Conservation (phyloP, 2,329 filamentous ascomycete genomes). For the Calonectria pauciramosa region DNA sequence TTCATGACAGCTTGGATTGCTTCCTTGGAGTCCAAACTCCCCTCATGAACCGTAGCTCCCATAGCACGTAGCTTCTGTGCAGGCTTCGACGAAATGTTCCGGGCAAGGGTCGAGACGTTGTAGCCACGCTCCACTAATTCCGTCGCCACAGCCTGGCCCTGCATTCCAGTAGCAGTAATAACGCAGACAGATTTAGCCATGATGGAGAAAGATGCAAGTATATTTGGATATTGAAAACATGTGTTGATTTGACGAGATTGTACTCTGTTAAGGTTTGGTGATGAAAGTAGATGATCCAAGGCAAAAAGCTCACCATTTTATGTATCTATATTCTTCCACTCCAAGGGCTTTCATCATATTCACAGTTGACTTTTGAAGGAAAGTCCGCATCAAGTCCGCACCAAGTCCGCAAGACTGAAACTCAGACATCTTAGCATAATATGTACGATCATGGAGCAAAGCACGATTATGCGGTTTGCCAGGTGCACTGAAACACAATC, state of each 20-base stretch:
- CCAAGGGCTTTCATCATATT: neutral
- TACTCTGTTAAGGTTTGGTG: neutral
- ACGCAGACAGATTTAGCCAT: neutral
- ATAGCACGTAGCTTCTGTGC: neutral
- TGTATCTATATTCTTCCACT: neutral
- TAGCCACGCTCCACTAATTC: neutral
- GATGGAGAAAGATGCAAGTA: neutral
- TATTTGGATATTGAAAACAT: neutral
- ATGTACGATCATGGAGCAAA: neutral
- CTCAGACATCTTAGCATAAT: neutral
- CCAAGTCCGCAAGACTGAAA: neutral
- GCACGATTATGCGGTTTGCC: neutral
- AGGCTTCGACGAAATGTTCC: neutral
- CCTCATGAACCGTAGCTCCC: neutral
- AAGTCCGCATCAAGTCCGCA: neutral
- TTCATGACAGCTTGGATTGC: neutral
- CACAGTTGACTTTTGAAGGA: neutral
- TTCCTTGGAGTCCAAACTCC: neutral
- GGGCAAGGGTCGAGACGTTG: neutral
- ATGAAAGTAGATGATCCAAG: neutral
- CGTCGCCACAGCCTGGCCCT: neutral
- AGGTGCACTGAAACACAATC: neutral
- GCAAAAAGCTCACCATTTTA: neutral
- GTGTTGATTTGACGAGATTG: neutral
- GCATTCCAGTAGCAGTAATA: neutral